Base-by-base conservation (phyloP, 1,139 yeast species). In the Blastobotrys ciferrii region DNA sequence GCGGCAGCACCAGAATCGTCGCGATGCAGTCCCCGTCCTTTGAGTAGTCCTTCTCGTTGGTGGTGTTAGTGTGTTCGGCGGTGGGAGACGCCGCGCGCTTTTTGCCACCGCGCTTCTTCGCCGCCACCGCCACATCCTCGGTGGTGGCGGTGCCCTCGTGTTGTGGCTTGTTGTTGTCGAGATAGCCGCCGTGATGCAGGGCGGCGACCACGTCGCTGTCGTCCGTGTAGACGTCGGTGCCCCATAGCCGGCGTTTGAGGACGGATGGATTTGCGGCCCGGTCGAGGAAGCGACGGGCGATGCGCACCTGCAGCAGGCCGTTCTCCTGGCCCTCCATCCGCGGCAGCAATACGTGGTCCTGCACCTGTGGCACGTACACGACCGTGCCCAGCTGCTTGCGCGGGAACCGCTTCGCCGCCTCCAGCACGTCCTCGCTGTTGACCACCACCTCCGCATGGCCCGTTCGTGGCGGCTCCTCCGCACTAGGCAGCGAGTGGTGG, bases 161-260 rank as follows among this genome's bases (percentile, higher is more conserved):
- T 40, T 35, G 43, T 31, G 12, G 25, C 48, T 28, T 17, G n/a
- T 23, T 33, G 32, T 19, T 18, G 11, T 71, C 71, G 19, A 87
- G 73, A 23, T 83, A 71, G 0, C 96, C 97, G 53, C 79, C 69
- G 61, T 92, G 98, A 53, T 81, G 77, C 51, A 91, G 69, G 0
- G 83, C 85, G 2, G 87, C 75, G 38, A 92, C 75, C 2, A 91
- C 70, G 63, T 92, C 96, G 1, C 95, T 85, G 66, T 92, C 98
- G 65, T 92, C 98, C 1, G 97, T 87, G 66, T 91, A 92, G 2
- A 92, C 73, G 46, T 84, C 89, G 0, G 96, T 87, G 2, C 98
- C 98, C 98, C 98, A 92, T 1, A 89, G 61, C 48, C 79, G 78
- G 38, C 95, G 71, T 52, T 77, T 73, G 35, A 62, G 63, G 13